Evolutionary conservation across 352 stramenopile genomes (phyloP).

Genomic region (Phytophthora tubulina): DNA sequence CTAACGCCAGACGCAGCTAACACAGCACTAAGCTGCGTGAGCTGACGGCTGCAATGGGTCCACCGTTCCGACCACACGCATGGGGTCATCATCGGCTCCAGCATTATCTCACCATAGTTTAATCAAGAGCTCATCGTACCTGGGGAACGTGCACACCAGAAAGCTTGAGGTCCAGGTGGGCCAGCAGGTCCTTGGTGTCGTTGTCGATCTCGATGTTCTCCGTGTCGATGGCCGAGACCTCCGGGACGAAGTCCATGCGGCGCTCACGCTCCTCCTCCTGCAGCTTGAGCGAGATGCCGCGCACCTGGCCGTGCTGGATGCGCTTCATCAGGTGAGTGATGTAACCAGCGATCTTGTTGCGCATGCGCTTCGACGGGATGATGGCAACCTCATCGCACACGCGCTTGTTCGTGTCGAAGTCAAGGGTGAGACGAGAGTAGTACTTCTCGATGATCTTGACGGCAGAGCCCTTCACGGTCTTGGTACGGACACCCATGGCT

Average conservation of each 20-base stretch:
- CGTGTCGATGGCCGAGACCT: slow-evolving; percentile 96
- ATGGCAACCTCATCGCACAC: slow-evolving; percentile 98
- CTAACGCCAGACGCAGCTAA: slow-evolving; percentile 10
- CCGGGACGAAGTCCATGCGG: slow-evolving; percentile 99
- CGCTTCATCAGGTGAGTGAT: slow-evolving; percentile 99
- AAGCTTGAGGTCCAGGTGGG: slow-evolving; percentile 95
- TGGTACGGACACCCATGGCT: slow-evolving; percentile 99
- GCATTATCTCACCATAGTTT: slow-evolving; percentile 61
- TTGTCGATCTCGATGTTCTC: slow-evolving; percentile 98
- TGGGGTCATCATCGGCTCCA: slow-evolving; percentile 75
- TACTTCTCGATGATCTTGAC: slow-evolving; percentile 99
- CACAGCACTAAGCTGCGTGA: background rate
- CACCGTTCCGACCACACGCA: slow-evolving; percentile 55
- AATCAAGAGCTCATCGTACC: slow-evolving; percentile 59
- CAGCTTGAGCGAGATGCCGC: slow-evolving; percentile 99
- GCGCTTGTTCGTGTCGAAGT: slow-evolving; percentile 99
- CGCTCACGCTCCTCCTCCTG: slow-evolving; percentile 99
- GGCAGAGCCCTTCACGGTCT: slow-evolving; percentile 99
- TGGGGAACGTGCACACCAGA: slow-evolving; percentile 90
- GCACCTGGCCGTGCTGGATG: slow-evolving; percentile 99
- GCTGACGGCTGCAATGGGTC: slow-evolving; percentile 61
- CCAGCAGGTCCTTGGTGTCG: slow-evolving; percentile 98
- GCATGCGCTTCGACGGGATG: slow-evolving; percentile 99
- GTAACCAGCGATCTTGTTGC: slow-evolving; percentile 99
- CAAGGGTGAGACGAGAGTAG: slow-evolving; percentile 99